These are phyloP conservation scores for Macrophomina pseudophaseolina DNA, from an alignment of 2,329 filamentous ascomycete species.

Conservation along the genomic window DNA sequence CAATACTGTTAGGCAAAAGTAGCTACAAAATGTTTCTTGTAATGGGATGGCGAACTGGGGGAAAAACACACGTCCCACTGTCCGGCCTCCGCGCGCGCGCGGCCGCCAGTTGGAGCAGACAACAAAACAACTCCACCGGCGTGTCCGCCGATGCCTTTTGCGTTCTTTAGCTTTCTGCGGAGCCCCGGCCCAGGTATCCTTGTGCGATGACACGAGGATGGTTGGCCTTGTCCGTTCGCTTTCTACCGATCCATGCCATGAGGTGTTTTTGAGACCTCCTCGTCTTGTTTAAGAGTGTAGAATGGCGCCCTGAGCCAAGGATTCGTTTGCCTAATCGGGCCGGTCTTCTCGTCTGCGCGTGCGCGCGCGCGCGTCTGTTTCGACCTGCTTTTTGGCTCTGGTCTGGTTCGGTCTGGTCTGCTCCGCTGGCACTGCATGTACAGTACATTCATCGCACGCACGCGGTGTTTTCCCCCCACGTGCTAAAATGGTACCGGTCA, in stretches of 20 bases:
- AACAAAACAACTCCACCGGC: slow-evolving; percentile 2
- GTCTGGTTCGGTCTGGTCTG: background rate
- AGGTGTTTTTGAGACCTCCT: too few species aligned
- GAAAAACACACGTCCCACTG: slow-evolving; percentile 16
- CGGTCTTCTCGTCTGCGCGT: background rate
- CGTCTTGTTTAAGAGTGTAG: background rate
- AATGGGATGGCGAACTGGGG: background rate
- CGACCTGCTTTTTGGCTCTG: background rate
- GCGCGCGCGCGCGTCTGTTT: background rate
- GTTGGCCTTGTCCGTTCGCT: background rate
- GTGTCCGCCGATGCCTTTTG: background rate
- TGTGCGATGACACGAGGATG: too few species aligned
- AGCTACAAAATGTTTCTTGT: slow-evolving; percentile 19
- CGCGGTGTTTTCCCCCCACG: too few species aligned
- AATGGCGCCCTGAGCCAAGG: background rate
- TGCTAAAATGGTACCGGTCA: too few species aligned
- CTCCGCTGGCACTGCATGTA: too few species aligned
- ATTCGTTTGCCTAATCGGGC: slow-evolving; percentile 15
- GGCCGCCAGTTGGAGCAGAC: background rate
- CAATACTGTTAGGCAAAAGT: background rate
- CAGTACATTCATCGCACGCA: too few species aligned
- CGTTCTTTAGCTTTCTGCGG: background rate
- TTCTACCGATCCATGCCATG: background rate
- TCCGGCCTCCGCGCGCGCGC: slow-evolving; percentile 5
- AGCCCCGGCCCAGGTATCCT: too few species aligned